Evolutionary conservation across 768 basidiomycete genomes (phyloP).

Genomic region (Leccinum ochraceum): DNA sequence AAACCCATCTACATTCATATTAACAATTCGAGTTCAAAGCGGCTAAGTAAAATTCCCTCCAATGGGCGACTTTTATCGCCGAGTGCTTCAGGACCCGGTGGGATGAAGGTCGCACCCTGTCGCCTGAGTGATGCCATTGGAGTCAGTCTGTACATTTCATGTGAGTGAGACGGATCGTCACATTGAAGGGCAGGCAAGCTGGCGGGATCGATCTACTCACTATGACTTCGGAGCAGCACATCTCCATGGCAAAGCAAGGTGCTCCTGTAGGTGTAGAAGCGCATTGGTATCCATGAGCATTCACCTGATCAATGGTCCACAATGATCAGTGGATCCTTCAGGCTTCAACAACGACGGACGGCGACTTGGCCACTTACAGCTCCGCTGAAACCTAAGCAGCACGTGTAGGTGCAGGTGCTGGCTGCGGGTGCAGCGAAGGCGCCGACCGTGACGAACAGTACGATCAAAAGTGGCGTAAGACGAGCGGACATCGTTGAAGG

Average conservation of each 20-base stretch:
- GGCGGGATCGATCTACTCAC: slow-evolving; percentile 1
- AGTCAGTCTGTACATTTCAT: too few relatives aligned
- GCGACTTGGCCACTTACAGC: background rate
- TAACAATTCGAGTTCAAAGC: too few relatives aligned
- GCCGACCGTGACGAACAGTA: background rate
- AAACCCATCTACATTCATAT: too few relatives aligned
- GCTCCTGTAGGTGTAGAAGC: background rate
- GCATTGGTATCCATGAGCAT: background rate
- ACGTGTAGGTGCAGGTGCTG: background rate
- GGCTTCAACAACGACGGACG: too few relatives aligned
- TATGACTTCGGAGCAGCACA: background rate
- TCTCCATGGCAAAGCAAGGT: background rate
- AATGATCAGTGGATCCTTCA: background rate
- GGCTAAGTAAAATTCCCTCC: too few relatives aligned
- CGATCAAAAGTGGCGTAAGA: background rate
- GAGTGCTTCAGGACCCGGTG: too few relatives aligned
- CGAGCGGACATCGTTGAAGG: background rate
- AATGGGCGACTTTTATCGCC: too few relatives aligned
- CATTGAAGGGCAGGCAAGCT: background rate
- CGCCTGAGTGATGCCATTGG: too few relatives aligned
- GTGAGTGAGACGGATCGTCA: background rate
- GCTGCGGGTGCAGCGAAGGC: background rate
- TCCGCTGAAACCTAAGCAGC: background rate
- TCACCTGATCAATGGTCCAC: background rate
- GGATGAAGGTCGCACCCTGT: too few relatives aligned